Percentiles rank a stretch among this genome's conserved stretches.
Conservation (phyloP, 129 eudicot genomes). For the Pseudognaphalium luteoalbum region DNA sequence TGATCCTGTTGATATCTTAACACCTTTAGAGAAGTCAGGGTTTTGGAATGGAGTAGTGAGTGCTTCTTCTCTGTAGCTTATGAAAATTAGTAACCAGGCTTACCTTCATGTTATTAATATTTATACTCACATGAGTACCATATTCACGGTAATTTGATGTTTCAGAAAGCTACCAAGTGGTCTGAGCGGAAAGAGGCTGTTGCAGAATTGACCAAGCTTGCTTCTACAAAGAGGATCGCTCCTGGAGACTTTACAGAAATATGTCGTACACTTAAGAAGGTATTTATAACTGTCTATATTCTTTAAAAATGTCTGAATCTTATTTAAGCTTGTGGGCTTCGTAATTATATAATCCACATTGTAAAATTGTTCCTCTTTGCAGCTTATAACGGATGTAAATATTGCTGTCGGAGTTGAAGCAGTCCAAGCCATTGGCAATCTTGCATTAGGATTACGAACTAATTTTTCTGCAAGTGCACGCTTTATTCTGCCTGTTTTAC, state of each 20-base stretch:
- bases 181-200: constrained; percentile 98
- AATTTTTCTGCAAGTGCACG: constrained; percentile 87
- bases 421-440: constrained; percentile 92
- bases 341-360: constrained; percentile 14
- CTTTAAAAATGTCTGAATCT: neutral
- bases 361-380: constrained; percentile 32
- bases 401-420: constrained; percentile 99
- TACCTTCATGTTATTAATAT: constrained; percentile 3
- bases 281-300: constrained; percentile 15
- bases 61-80: constrained; percentile 22
- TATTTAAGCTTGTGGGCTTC: neutral
- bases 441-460: constrained; percentile 85
- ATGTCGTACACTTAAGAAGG: constrained; percentile 94
- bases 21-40: constrained; percentile 96
- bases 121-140: constrained; percentile 1
- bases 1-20: constrained; percentile 96
- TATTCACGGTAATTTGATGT: neutral
- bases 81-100: neutral
- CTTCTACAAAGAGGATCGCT: constrained; percentile 91
- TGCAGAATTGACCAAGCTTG: constrained; percentile 92
- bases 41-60: constrained; percentile 99
- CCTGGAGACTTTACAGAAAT: constrained; percentile 97
- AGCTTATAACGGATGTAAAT: constrained; percentile 95
- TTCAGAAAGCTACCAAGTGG: constrained; percentile 98
- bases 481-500: constrained; percentile 71